Percentiles rank a stretch among this genome's conserved stretches.
These are phyloP conservation scores for Styphnolobium japonicum DNA, from an alignment of 306 rosid species.

Conservation along the genomic window DNA sequence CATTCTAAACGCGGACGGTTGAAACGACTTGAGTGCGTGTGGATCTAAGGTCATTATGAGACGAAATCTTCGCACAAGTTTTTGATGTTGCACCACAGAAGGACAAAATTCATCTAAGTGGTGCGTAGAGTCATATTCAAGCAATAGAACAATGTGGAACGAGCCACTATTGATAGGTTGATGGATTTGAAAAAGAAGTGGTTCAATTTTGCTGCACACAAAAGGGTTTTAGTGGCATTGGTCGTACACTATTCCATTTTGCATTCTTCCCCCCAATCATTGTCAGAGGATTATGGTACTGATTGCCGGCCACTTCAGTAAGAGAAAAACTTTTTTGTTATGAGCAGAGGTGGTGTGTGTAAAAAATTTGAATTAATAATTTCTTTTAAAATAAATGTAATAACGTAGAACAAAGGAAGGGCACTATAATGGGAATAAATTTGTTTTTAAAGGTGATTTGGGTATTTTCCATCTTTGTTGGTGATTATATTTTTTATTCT, in stretches of 20 bases:
- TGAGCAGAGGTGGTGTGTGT: not conserved
- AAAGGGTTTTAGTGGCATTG: not conserved
- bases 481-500: no score
- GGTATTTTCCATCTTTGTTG: no score
- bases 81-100: not conserved
- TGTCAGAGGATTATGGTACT: not conserved
- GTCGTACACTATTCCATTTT: constrained; percentile 10
- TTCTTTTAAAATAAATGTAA: no score
- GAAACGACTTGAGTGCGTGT: not conserved
- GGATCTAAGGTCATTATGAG: not conserved
- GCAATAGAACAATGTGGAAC: not conserved
- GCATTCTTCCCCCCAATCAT: constrained; percentile 19
- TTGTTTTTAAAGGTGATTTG: no score
- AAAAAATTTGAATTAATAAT: not conserved
- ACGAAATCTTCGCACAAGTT: constrained; percentile 8
- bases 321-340: not conserved
- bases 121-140: not conserved
- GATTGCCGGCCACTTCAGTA: not conserved
- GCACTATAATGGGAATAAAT: no score
- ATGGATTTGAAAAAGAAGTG: constrained; percentile 15
- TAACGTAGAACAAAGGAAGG: no score
- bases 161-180: not conserved
- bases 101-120: not conserved
- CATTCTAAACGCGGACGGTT: not conserved
- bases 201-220: not conserved